Evolutionary conservation across 1,284 basidiomycete species (phyloP).

Genomic region (Ceratobasidium sp.): DNA sequence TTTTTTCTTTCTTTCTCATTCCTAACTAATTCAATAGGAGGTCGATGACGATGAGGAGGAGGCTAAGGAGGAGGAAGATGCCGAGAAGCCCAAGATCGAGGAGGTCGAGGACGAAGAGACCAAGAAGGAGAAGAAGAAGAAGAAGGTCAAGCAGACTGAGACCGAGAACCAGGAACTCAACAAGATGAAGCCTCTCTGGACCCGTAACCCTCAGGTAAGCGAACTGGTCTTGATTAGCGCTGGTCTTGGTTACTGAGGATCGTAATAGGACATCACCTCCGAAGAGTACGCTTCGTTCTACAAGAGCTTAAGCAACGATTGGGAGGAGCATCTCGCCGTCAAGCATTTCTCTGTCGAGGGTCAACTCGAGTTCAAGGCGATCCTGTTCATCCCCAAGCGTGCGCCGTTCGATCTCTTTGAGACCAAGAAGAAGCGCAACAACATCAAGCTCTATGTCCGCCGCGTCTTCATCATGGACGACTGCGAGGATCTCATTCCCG

Average conservation of each 20-base stretch:
- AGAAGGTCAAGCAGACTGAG: constrained; percentile 93
- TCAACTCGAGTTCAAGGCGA: constrained; percentile 99
- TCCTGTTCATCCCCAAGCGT: constrained; percentile 95
- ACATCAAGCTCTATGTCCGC: constrained; percentile 99
- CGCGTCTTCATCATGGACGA: constrained; percentile 99
- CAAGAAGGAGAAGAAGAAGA: constrained; percentile 92
- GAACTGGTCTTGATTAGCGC: not conserved
- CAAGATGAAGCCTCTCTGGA: constrained; percentile 99
- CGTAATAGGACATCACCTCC: constrained; percentile 70
- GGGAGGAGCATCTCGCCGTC: constrained; percentile 99
- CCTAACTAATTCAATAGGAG: constrained; percentile 60
- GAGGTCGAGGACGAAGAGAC: constrained; percentile 80
- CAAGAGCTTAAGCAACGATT: constrained; percentile 99
- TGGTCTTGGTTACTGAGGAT: not conserved
- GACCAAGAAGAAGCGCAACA: constrained; percentile 99
- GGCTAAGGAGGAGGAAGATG: constrained; percentile 71
- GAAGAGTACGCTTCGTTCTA: constrained; percentile 98
- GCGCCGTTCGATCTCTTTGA: constrained; percentile 99
- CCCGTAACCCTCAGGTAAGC: constrained; percentile 78
- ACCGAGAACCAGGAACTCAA: constrained; percentile 97
- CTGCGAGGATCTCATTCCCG: constrained; percentile 99
- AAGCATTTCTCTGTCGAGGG: constrained; percentile 99
- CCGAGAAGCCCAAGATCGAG: constrained; percentile 72
- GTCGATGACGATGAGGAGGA: constrained; percentile 77
- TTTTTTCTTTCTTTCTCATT: too few relatives aligned